Evolutionary conservation across 2,329 filamentous ascomycete genomes (phyloP), one percentile per base, ranked within the genome.

Genomic region (Monosporascus sp.): DNA sequence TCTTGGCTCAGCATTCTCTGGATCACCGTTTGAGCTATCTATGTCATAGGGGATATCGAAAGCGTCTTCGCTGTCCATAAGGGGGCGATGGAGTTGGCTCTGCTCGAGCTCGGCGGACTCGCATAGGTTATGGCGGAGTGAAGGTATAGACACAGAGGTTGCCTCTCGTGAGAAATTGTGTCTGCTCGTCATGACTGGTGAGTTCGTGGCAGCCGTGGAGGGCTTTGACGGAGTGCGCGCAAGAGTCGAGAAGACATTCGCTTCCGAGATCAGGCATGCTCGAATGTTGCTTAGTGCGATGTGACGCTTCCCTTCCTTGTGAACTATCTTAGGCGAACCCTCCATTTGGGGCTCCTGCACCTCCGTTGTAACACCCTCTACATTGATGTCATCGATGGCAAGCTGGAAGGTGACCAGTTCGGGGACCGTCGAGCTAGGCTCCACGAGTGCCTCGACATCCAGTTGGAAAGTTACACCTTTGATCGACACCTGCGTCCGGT

Each of bases 401-500:
- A 92, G 74, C 63, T 86, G 82, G 50, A 90, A 76, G 2, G 85
- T 85, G 3, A 86, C 77, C 2, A 78, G 65, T 58, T 87, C 81
- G 5, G 77, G 72, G 2, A 71, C 67, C 3, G 74, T 64, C n/a
- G 72, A 67, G 60, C 66, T 68, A 53, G 72, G 63, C 55, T 86
- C 78, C 35, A 77, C 66, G 2, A 79, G 78, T 8, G 84, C 70
- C 48, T 83, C 76, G 41, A 85, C 72, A 59, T 89, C 85, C 18
- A 91, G 71, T 61, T 85, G 82, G 57, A 91, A 78, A 11, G 78
- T 79, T 52, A 93, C 79, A 26, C 82, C 78, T 49, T 78, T 80
- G 54, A 93, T 82, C 49, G 75, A 77, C 26, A 93, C 72, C 64
- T 88, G 82, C 52, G 86, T 76, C 46, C 88, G 80, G 68, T 94